A percentile compares a stretch with the other conserved stretches of the same genome.
phyloP scores from a whole-genome alignment of 139 green algal species.

The Chlorella sorokiniana region DNA sequence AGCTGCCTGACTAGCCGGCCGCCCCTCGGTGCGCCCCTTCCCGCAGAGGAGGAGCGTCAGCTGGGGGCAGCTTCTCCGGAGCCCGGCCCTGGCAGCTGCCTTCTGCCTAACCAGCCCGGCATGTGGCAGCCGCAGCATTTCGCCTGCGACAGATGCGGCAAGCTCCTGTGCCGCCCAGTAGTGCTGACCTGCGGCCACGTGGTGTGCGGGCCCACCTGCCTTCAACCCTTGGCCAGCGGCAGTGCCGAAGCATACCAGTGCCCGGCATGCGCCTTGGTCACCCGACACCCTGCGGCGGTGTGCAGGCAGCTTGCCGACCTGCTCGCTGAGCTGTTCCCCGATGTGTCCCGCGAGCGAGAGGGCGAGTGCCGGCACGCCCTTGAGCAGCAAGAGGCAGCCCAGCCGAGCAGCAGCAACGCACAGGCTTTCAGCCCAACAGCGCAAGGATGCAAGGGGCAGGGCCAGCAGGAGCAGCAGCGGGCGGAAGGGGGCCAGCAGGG shows the following conservation, averaged over 20 bases:
- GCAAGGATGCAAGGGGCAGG: background rate
- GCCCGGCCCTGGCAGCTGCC: background rate
- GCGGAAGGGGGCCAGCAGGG: background rate
- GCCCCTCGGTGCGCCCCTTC: background rate
- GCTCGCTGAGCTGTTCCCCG: conserved; percentile 33
- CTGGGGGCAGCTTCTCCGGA: conserved; percentile 25
- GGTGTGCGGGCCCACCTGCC: conserved; percentile 35
- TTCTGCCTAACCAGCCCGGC: background rate
- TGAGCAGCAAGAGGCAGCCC: background rate
- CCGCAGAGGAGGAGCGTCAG: conserved; percentile 46
- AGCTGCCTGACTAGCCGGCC: background rate
- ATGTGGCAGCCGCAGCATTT: conserved; percentile 23
- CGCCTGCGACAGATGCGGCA: conserved; percentile 35
- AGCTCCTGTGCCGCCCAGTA: conserved; percentile 40
- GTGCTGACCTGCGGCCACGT: conserved; percentile 55
- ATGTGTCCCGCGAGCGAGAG: background rate
- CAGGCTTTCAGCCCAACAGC: background rate
- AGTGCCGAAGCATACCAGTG: conserved; percentile 2
- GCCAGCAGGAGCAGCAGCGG: background rate
- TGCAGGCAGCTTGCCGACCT: conserved; percentile 51
- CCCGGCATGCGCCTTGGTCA: conserved; percentile 30
- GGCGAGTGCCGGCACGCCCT: background rate
- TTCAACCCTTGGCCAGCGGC: background rate
- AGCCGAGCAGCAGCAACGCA: background rate
- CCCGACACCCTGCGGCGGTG: background rate